These are phyloP conservation scores for Acer yangbiense DNA, from an alignment of 345 rosid genomes.

Conservation along the genomic window DNA sequence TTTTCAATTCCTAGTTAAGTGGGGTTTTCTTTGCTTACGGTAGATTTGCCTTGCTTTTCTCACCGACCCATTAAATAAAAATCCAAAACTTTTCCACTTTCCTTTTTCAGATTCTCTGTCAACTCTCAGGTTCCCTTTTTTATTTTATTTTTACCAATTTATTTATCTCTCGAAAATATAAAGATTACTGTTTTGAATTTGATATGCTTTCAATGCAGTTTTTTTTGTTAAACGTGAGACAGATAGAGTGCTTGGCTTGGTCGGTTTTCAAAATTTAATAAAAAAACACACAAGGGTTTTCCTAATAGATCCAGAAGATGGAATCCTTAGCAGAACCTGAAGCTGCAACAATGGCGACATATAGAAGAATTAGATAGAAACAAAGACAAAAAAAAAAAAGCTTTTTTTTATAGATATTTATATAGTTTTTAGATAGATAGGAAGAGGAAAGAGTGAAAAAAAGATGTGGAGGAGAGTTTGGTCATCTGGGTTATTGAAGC, in stretches of 20 bases:
- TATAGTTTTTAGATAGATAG: not conserved
- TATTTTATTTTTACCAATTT: not conserved
- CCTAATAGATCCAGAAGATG: not conserved
- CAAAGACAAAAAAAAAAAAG: not conserved
- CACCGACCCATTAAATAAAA: not conserved
- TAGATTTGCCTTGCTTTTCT: not conserved
- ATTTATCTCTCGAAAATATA: not conserved
- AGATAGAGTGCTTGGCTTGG: not conserved
- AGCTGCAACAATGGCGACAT: not conserved
- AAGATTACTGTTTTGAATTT: too few species aligned
- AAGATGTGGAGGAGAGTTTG: constrained; percentile 43
- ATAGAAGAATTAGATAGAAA: not conserved
- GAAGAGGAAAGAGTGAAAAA: not conserved
- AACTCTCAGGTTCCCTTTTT: not conserved
- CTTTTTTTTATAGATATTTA: not conserved
- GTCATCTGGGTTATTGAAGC: constrained; percentile 22
- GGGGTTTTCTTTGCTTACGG: not conserved
- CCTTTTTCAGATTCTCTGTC: not conserved
- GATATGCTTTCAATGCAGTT: not conserved
- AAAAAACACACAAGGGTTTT: not conserved
- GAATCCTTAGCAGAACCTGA: constrained; percentile 4
- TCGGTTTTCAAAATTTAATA: not conserved
- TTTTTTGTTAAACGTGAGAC: not conserved
- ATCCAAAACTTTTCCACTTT: not conserved
- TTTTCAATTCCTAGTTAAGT: not conserved